These are phyloP conservation scores for Aspergillus tubingensis DNA, from an alignment of 2,329 filamentous ascomycete species.

Conservation along the genomic window DNA sequence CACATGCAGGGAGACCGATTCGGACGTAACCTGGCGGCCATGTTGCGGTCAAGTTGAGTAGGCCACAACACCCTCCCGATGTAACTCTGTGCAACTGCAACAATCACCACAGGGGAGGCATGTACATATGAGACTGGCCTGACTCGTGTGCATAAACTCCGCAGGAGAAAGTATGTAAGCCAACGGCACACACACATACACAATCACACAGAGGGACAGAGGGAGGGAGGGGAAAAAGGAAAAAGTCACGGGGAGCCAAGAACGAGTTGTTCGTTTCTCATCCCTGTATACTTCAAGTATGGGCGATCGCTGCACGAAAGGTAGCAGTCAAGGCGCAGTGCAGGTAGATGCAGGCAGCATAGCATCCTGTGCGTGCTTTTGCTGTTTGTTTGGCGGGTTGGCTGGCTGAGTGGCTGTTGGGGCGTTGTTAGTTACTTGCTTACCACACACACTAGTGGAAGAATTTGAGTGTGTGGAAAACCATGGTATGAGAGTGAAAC, in stretches of 20 bases:
- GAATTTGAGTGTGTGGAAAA: too few species aligned
- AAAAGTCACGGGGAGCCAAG: background rate
- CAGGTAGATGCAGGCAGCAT: too few species aligned
- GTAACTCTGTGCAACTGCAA: background rate
- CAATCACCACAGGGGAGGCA: background rate
- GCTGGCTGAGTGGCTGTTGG: background rate
- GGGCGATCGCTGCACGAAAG: constrained; percentile 8
- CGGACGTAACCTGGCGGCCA: background rate
- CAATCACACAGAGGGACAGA: too few species aligned
- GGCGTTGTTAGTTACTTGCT: background rate
- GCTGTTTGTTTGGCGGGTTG: too few species aligned
- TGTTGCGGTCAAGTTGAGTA: constrained; percentile 6
- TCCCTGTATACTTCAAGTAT: background rate
- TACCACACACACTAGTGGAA: too few species aligned
- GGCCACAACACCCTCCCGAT: background rate
- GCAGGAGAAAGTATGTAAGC: too few species aligned
- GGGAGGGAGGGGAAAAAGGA: background rate
- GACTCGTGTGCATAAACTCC: background rate
- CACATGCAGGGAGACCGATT: background rate
- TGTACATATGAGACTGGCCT: background rate
- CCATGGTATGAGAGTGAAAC: too few species aligned
- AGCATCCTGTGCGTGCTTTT: background rate
- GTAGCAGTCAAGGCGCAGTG: constrained; percentile 4
- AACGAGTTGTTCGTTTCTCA: background rate
- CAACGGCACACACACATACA: background rate